Evolutionary conservation across 495 filamentous ascomycete genomes (phyloP), one percentile per base, ranked within the genome.

Genomic region (Penicillium simplicissimum): DNA sequence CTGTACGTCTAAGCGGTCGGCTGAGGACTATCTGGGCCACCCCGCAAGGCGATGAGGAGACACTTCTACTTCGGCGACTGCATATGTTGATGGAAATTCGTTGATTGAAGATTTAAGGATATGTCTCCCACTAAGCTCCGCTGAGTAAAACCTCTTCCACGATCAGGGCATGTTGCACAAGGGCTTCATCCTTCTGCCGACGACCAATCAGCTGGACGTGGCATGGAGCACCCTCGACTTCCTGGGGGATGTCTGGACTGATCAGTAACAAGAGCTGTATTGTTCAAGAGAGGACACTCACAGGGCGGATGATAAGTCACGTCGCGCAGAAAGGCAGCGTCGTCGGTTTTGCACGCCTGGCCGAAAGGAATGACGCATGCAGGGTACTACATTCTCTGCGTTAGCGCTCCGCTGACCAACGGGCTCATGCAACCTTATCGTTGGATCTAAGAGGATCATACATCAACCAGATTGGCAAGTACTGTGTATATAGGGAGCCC

Each of bases 141-240:
- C 21, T 45, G 17, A 6, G 42, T 17, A 57, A 25, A 8, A 74
- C 43, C 1, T 13, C 36, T 47, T 71, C 65, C 0, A 74, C 59
- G 3, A 66, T 25, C 37, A 52, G 58, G 1, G 66, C 65, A 21
- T 71, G 61, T 13, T 67, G 68, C 2, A 67, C 25, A 23, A 74
- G 40, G 4, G 31, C 21, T 51, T 74, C 72, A 19, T 74, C 72
- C 33, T 69, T 67, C 37, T 69, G 52, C 23, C 70, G 66, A 15
- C 68, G 59, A 1, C 70, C 72, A 15, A 72, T 59, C 13, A 74
- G 17, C 51, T 74, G 72, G 11, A 73, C 58, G 45, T 72, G 69
- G 55, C 72, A 74, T 2, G 72, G 72, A 0, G 70, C 70, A 36
- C 63, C 64, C 35, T 74, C 66, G 13, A 71, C 53, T n/a, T 58